Base-by-base conservation (phyloP, 2,329 filamentous ascomycete genomes). In the Blastomyces emzantsi region DNA sequence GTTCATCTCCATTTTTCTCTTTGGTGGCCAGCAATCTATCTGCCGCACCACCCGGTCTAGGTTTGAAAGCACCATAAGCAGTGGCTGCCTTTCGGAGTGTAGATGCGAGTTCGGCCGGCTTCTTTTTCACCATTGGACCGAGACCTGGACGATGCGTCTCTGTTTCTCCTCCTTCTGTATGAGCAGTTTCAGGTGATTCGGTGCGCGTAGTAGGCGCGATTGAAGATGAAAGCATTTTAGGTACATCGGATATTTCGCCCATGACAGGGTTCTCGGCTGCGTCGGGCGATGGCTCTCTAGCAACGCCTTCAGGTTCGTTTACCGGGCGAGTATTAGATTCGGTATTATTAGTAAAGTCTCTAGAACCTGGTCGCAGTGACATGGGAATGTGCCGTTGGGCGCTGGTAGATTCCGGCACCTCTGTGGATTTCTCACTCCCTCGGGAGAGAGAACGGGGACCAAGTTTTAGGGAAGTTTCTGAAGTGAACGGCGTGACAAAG, bases 61-160 rank as follows among this genome's bases (percentile, higher is more conserved):
- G 93, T 71, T 93, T 95, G 78, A 97, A 97, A 22, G 84, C 83
- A 67, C 87, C 87, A 66, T 77, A 75, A 30, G 88, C 85, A 63
- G 82, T 85, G 0, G 90, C 91, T 30, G 91, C 91, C 75, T 91
- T 95, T 77, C 90, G 89, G 66, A 97, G 85, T 6, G 85, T 83
- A 45, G 85, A 87, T 69, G 94, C 81, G 63, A 94, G 87, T n/a
- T 81, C 83, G 66, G 83, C 86, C 1, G 86, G 87, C 72, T 90
- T 90, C 66, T 88, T 85, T 75, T 90, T 93, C 70, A 97, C 88
- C 92, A 96, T 96, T 1, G 92, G 90, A 0, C 91, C 91, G 7
- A 96, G 82, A 0, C 91, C 92, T 22, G 91, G 90, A n/a, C 90
- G 81, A 67, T 82, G 79, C 39, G 76, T 74, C 55, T 82, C 81